Evolutionary conservation across 2,329 filamentous ascomycete genomes (phyloP).

Genomic region (Paecilomyces fulvus): DNA sequence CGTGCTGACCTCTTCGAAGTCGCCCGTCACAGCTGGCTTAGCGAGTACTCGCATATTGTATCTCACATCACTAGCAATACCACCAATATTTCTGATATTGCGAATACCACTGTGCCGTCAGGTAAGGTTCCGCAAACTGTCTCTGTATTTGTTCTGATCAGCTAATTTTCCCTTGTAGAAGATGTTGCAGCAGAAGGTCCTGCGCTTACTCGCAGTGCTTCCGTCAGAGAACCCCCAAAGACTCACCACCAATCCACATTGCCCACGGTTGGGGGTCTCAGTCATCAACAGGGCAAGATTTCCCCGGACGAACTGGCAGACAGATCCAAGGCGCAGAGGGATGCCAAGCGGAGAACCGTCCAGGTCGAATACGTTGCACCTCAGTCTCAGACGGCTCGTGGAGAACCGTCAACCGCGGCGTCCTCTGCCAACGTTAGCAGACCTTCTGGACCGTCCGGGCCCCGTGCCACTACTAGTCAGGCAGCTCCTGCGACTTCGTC

Average conservation of each 20-base stretch:
- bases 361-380: slow-evolving; percentile 97
- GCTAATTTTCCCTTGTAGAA: slow-evolving; percentile 22
- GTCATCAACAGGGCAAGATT: slow-evolving; percentile 65
- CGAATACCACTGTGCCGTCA: slow-evolving; percentile 62
- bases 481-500: slow-evolving; percentile 16
- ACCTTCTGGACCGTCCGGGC: slow-evolving; percentile 36
- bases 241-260: slow-evolving; percentile 43
- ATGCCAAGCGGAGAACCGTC: slow-evolving; percentile 86
- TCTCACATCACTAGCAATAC: slow-evolving; percentile 95
- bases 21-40: slow-evolving; percentile 94
- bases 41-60: slow-evolving; percentile 93
- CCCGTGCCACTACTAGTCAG: slow-evolving; percentile 19
- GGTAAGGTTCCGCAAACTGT: slow-evolving; percentile 34
- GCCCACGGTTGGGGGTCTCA: slow-evolving; percentile 51
- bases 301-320: slow-evolving; percentile 57
- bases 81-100: slow-evolving; percentile 76
- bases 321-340: slow-evolving; percentile 59
- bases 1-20: slow-evolving; percentile 96
- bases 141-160: not conserved
- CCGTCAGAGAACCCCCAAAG: slow-evolving; percentile 80
- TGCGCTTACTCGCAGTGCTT: slow-evolving; percentile 72
- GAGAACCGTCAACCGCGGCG: slow-evolving; percentile 33
- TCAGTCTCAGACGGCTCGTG: slow-evolving; percentile 73
- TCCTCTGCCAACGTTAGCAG: slow-evolving; percentile 6
- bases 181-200: slow-evolving; percentile 49